Evolutionary conservation across 805 yeast species (phyloP), one percentile per base, ranked within the genome.

Genomic region (Sungouiella thailandica): DNA sequence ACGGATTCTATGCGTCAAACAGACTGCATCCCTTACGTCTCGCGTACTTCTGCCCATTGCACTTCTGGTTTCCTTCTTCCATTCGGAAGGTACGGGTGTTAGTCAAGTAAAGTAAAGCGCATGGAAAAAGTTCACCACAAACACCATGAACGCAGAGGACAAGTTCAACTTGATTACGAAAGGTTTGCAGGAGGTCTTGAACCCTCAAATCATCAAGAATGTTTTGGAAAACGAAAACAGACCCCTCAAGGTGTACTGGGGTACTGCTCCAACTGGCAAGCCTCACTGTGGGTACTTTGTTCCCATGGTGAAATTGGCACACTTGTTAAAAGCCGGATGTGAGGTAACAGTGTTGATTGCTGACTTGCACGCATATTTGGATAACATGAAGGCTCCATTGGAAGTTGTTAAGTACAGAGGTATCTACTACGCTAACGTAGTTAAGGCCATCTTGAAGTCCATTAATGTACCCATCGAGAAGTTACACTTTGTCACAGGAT

Each of bases 241-340:
- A 50, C 85, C 93, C 10, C 62, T 94, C 47, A 83, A 78, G 53
- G 65, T 93, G 53, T 93, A 93, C 77, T 93, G 97, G 97, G 99
- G 99, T 47, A 89, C 97, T 14, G 99, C 99, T 6, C 97, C 99
- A 40, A 93, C 99, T 4, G 99, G 99, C 34, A 85, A 78, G 63
- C 96, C 97, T 28, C 99, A 93, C 65, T 89, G 97, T 68, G 99
- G 97, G 33, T 93, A 93, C 73, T 87, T 93, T 55, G 98, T 93
- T 24, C 93, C 97, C 34, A 90, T 93, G 97, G 83, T 94, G 41
- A 90, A 93, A 61, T 65, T 93, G 49, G 97, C 97, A 2, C 89
- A 93, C 58, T 87, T 90, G 59, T 74, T 93, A 60, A 82, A 80
- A 52, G 98, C 99, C 12, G 98, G 97, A 9, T 87, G 96, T 68